Percentiles rank a stretch among this genome's conserved stretches.
phyloP scores from a whole-genome alignment of 192 early-diverging fungal species.

The Gorgonomyces haynaldii region DNA sequence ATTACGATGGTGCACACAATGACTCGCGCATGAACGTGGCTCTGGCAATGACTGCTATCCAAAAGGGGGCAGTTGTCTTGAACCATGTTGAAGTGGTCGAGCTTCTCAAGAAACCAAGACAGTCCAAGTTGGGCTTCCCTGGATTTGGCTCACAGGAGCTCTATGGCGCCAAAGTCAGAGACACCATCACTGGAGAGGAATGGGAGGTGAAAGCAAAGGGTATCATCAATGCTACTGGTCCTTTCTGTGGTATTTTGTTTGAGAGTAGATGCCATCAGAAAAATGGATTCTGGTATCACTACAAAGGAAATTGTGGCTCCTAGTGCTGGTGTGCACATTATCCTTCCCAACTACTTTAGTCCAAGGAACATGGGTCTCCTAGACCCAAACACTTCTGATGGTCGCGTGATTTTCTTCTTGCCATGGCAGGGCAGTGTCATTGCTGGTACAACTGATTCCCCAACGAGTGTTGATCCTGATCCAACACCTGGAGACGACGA shows the following conservation, averaged over 20 bases:
- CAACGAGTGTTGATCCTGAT: conserved; percentile 69
- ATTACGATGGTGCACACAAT: conserved; percentile 97
- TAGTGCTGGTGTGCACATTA: conserved; percentile 84
- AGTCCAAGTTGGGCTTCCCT: conserved; percentile 16
- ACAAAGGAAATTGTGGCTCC: conserved; percentile 83
- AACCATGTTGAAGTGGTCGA: conserved; percentile 86
- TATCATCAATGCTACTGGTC: conserved; percentile 84
- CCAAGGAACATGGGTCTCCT: conserved; percentile 90
- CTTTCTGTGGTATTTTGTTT: conserved; percentile 45
- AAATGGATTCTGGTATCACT: conserved; percentile 63
- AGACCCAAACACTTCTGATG: conserved; percentile 87
- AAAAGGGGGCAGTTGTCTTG: conserved; percentile 80
- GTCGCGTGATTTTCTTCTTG: conserved; percentile 93
- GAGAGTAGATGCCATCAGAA: conserved; percentile 68
- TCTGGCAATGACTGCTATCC: conserved; percentile 77
- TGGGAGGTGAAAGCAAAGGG: conserved; percentile 83
- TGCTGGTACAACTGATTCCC: conserved; percentile 90
- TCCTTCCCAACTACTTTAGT: conserved; percentile 90
- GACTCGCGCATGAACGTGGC: conserved; percentile 96
- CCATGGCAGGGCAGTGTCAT: conserved; percentile 96
- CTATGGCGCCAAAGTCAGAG: conserved; percentile 69
- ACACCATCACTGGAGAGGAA: conserved; percentile 74
- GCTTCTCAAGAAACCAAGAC: conserved; percentile 58
- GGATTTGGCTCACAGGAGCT: conserved; percentile 48
- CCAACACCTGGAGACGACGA: conserved; percentile 86